phyloP scores from a whole-genome alignment of 768 basidiomycete species.

The Daedalea quercina region DNA sequence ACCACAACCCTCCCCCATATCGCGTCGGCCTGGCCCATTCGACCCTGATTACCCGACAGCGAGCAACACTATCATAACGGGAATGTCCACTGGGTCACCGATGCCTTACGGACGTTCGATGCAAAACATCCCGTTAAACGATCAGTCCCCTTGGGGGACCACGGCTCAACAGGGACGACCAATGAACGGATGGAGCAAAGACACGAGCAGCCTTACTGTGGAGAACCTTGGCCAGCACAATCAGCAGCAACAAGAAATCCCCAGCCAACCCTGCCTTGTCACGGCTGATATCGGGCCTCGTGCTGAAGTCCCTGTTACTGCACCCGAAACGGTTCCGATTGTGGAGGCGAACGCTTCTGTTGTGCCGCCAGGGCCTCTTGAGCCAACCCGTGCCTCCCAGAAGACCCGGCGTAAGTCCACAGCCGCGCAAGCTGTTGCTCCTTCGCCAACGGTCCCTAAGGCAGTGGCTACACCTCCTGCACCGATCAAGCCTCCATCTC shows the following conservation, averaged over 20 bases:
- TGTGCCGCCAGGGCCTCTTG: conserved; percentile 2
- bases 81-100: conserved; percentile 15
- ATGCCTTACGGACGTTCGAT: conserved; percentile 9
- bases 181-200: conserved; percentile 43
- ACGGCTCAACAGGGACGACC: conserved; percentile 36
- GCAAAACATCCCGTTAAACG: conserved; percentile 17
- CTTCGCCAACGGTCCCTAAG: not conserved
- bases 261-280: not conserved
- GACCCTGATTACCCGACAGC: conserved; percentile 37
- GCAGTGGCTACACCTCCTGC: not conserved
- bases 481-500: conserved; percentile 7
- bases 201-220: conserved; percentile 46
- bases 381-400: conserved; percentile 1
- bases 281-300: not conserved
- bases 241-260: conserved; percentile 34
- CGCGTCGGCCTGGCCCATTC: conserved; percentile 33
- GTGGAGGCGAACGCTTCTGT: conserved; percentile 8
- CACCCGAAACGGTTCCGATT: not conserved
- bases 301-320: not conserved
- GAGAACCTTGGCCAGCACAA: conserved; percentile 57
- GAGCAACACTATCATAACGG: conserved; percentile 27
- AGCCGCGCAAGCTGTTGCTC: not conserved
- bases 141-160: conserved; percentile 51
- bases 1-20: conserved; percentile 7
- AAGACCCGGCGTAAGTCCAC: conserved; percentile 14